phyloP scores from a whole-genome alignment of 169 alveolate species.

The Plasmodium vivax region DNA sequence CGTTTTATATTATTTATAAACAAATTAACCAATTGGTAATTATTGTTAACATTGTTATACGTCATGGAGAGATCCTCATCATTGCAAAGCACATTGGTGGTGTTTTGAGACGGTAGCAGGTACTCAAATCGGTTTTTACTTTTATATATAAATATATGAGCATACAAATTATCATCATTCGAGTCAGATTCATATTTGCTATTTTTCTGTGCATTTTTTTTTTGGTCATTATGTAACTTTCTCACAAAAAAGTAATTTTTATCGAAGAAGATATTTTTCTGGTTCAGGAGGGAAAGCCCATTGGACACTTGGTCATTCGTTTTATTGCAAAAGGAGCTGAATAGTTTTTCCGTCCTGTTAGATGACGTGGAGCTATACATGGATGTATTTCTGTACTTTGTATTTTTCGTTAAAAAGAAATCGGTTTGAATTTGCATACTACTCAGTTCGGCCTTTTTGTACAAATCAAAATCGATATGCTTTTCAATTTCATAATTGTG shows the following conservation, averaged over 20 bases:
- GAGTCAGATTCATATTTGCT: conserved; percentile 27
- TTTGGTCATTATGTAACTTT: conserved; percentile 55
- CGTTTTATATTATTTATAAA: conserved; percentile 56
- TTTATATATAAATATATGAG: conserved; percentile 64
- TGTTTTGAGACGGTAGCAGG: conserved; percentile 31
- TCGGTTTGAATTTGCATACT: not conserved
- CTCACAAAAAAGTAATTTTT: conserved; percentile 65
- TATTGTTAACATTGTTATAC: conserved; percentile 47
- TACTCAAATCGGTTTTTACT: conserved; percentile 71
- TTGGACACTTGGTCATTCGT: not conserved
- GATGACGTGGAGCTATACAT: conserved; percentile 27
- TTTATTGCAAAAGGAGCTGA: not conserved
- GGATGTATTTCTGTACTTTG: not conserved
- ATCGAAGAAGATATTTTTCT: conserved; percentile 56
- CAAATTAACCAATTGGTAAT: conserved; percentile 50
- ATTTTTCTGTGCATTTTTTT: conserved; percentile 19
- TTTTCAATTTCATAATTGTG: conserved; percentile 63
- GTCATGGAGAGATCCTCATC: conserved; percentile 36
- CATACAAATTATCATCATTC: conserved; percentile 33
- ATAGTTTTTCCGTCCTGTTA: conserved; percentile 25
- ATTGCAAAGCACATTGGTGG: conserved; percentile 28
- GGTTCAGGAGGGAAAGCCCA: conserved; percentile 23
- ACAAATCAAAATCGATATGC: conserved; percentile 54
- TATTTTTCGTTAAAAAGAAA: conserved; percentile 11
- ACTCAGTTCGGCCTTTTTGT: conserved; percentile 11